Conservation (phyloP, 192 early-diverging fungal species). For the Podila horticola region DNA sequence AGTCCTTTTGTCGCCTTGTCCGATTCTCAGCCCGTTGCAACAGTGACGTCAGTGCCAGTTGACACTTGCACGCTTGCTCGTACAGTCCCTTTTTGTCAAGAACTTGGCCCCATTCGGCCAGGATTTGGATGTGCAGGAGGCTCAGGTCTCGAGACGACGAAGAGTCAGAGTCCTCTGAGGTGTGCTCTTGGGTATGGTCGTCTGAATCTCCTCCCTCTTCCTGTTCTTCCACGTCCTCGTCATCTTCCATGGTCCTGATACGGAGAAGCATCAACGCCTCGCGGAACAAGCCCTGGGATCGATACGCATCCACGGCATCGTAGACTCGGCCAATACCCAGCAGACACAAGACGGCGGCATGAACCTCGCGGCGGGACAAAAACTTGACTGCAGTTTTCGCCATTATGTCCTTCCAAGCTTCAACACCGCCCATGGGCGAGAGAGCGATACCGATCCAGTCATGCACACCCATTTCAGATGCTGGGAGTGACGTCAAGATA, state of each 20-base stretch:
- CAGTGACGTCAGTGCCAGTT: conserved; percentile 21
- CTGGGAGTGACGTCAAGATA: conserved; percentile 14
- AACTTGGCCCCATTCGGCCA: conserved; percentile 42
- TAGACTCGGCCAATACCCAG: conserved; percentile 52
- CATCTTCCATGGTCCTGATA: conserved; percentile 28
- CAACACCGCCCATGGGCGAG: conserved; percentile 60
- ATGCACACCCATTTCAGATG: conserved; percentile 29
- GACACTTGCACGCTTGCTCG: conserved; percentile 48
- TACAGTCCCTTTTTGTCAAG: conserved; percentile 16
- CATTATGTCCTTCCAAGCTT: conserved; percentile 57
- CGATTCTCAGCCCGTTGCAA: not conserved
- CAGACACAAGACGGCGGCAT: conserved; percentile 54
- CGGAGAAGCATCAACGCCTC: conserved; percentile 47
- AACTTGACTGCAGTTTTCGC: conserved; percentile 53
- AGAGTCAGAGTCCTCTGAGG: not conserved
- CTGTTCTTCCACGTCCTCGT: conserved; percentile 6
- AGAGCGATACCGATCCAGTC: conserved; percentile 64
- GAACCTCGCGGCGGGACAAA: conserved; percentile 32
- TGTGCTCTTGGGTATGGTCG: not conserved
- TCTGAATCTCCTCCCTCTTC: not conserved
- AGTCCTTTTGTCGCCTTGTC: not conserved
- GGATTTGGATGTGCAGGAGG: conserved; percentile 19
- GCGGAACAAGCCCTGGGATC: conserved; percentile 48
- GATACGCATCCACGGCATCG: conserved; percentile 58
- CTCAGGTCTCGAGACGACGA: not conserved